Evolutionary conservation across 306 rosid genomes (phyloP).

Genomic region (Medicago truncatula): MtrunA17r5.0-ANR NC_053042.1:19241501-19242000

Average conservation of each 20-base stretch:
- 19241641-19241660: background rate
- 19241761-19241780: conserved; percentile 19
- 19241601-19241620: too few species aligned
- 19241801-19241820: too few species aligned
- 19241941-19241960: background rate
- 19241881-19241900: background rate
- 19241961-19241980: background rate
- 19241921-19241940: conserved; percentile 3
- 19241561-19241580: too few species aligned
- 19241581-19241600: too few species aligned
- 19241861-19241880: conserved; percentile 5
- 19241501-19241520: too few species aligned
- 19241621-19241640: background rate
- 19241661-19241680: conserved; percentile 5
- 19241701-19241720: conserved; percentile 26
- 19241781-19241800: conserved; percentile 10
- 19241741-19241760: conserved; percentile 16
- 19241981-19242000: background rate
- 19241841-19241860: background rate
- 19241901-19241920: conserved; percentile 11
- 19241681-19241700: background rate
- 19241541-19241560: too few species aligned
- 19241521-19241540: too few species aligned
- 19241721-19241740: background rate
- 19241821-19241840: background rate